phyloP scores from a whole-genome alignment of 495 filamentous ascomycete genomes.

The Aspergillus carlsbadensis region DNA sequence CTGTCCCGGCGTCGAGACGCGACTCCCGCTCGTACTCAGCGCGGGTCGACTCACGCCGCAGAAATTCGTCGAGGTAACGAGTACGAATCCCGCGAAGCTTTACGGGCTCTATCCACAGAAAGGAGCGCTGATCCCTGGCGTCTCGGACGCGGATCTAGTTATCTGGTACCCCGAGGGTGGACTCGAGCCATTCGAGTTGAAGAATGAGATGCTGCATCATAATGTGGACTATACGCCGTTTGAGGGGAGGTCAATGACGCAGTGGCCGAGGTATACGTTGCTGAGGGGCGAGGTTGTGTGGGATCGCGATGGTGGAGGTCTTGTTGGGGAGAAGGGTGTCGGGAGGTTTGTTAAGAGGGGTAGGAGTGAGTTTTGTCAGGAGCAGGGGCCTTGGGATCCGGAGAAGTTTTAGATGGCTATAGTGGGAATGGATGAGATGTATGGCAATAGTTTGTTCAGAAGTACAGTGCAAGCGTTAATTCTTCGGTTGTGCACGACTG shows the following conservation, averaged over 20 bases:
- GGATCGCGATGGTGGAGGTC: slow-evolving; percentile 50
- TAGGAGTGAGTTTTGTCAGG: background rate
- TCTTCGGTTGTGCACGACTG: too few relatives aligned
- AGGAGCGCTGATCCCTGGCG: slow-evolving; percentile 52
- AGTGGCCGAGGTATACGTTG: slow-evolving; percentile 62
- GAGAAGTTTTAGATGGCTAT: background rate
- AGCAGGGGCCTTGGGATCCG: background rate
- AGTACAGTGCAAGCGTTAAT: too few relatives aligned
- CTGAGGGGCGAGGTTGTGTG: slow-evolving; percentile 58
- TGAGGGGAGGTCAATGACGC: slow-evolving; percentile 52
- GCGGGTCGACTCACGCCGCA: slow-evolving; percentile 42
- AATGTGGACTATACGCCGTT: slow-evolving; percentile 60
- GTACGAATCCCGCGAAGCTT: slow-evolving; percentile 58
- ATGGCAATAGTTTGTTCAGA: too few relatives aligned
- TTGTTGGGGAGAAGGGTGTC: slow-evolving; percentile 48
- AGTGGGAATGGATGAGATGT: too few relatives aligned
- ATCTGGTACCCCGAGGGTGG: slow-evolving; percentile 36
- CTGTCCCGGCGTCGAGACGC: slow-evolving; percentile 57
- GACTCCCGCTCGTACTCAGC: slow-evolving; percentile 45
- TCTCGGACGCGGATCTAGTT: slow-evolving; percentile 46
- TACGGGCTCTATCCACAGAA: slow-evolving; percentile 60
- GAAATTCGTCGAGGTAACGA: slow-evolving; percentile 58
- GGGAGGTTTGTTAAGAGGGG: slow-evolving; percentile 53
- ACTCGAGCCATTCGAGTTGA: slow-evolving; percentile 39
- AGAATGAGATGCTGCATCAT: slow-evolving; percentile 55